phyloP scores from a whole-genome alignment of 495 filamentous ascomycete genomes.

The Tricharina praecox region DNA sequence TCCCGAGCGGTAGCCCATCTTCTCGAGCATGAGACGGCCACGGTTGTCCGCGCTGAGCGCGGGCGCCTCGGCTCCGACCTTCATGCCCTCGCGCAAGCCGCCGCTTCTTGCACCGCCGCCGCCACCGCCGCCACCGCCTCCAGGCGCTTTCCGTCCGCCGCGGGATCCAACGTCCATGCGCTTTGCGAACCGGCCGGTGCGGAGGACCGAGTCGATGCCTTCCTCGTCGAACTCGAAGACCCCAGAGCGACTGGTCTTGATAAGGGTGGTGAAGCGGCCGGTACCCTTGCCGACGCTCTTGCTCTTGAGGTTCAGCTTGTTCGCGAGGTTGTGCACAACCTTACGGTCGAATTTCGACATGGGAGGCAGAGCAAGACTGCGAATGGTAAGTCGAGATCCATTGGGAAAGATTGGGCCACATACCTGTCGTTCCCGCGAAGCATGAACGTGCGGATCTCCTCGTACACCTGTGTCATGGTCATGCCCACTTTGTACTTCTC shows the following conservation, averaged over 20 bases:
- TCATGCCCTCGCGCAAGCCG: constrained; percentile 83
- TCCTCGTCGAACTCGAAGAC: constrained; percentile 13
- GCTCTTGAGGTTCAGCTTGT: constrained; percentile 56
- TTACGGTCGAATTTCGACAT: constrained; percentile 66
- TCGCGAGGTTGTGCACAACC: constrained; percentile 56
- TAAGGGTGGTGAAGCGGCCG: constrained; percentile 59
- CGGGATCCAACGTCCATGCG: constrained; percentile 24
- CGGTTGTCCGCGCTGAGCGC: constrained; percentile 72
- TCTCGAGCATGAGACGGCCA: constrained; percentile 79
- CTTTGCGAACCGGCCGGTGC: constrained; percentile 30
- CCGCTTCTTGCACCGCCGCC: neutral
- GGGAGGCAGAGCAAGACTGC: constrained; percentile 64
- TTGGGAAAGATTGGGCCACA: constrained; percentile 11
- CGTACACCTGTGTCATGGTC: constrained; percentile 48
- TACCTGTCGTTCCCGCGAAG: constrained; percentile 47
- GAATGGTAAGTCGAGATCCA: neutral
- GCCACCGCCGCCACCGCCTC: neutral
- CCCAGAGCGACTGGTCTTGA: constrained; percentile 49
- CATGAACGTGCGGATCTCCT: constrained; percentile 57
- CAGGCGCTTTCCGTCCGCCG: constrained; percentile 1
- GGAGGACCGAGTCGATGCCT: constrained; percentile 30
- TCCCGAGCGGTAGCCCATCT: constrained; percentile 90
- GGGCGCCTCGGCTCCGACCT: constrained; percentile 69
- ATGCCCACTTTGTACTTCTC: constrained; percentile 60
- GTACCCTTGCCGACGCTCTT: constrained; percentile 61